Base-by-base conservation (phyloP, 2,329 filamentous ascomycete genomes). In the Colletotrichum neosansevieriae region DNA sequence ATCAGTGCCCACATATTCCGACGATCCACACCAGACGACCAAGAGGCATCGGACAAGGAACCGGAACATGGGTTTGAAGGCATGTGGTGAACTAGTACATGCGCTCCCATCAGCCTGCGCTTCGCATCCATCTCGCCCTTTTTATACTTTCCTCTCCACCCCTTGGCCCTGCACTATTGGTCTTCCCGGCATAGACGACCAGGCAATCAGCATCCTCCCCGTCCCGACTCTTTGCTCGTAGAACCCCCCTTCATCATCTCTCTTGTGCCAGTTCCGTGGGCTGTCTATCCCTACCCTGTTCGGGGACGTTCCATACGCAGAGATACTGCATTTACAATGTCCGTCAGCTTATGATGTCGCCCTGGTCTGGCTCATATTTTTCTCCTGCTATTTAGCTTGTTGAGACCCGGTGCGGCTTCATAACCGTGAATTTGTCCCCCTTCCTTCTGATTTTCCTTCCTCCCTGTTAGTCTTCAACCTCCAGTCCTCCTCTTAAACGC, bases 1-100 rank as follows among this genome's bases (percentile, higher is more conserved):
- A 70, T 70, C 69, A 70, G 69, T 69, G 19, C 67, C 66, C 69
- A 70, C 66, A 65, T 65, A 21, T 69, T 59, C 32, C 24, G 17
- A 24, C 21, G 49, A 19, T 54, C 66, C 54, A 66, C 61, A 53
- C 34, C n/a, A 21, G 51, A 40, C 57, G 32, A 40, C 47, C 34
- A 44, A n/a, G 61, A 49, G 32, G 38, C 63, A 59, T 45, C 45
- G 53, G 53, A 32, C 49, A 13, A 49, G 42, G 49, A 40, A 34
- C 63, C 45, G n/a, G 53, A 54, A 51, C n/a, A 53, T 34, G 53
- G 53, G n/a, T 50, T 32, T 6, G 9, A 11, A 53, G 34, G 54
- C 66, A 69, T 69, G 54, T 65, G 66, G 40, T 54, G 64, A 58
- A 54, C 32, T 15, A 40, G 53, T 64, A 58, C 60, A 53, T 40